A percentile compares a stretch with the other conserved stretches of the same genome.
These are phyloP conservation scores for Daldinia decipiens DNA, from an alignment of 495 filamentous ascomycete genomes.

Conservation along the genomic window DNA sequence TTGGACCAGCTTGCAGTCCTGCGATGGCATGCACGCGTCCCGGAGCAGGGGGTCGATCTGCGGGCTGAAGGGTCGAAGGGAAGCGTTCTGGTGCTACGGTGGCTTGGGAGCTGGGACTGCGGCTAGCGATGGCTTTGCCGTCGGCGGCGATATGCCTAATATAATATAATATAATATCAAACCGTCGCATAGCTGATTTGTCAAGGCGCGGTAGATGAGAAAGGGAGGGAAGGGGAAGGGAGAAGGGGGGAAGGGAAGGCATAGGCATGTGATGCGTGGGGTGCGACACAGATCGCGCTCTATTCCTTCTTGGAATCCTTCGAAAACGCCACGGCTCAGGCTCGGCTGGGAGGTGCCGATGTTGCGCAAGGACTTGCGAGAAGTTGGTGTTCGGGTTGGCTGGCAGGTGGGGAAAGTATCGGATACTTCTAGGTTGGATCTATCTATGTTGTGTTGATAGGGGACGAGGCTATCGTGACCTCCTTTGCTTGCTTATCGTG, in stretches of 20 bases:
- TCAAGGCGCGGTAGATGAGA: slow-evolving; percentile 17
- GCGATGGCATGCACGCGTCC: background rate
- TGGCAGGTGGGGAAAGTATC: background rate
- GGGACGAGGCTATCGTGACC: background rate
- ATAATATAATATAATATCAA: background rate
- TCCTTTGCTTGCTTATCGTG: background rate
- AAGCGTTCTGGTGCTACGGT: too few relatives aligned
- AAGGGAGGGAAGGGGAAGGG: background rate
- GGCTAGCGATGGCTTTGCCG: slow-evolving; percentile 20
- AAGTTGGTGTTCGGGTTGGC: background rate
- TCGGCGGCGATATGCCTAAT: background rate
- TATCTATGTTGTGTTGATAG: too few relatives aligned
- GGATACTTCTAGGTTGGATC: too few relatives aligned
- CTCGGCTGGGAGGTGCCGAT: background rate
- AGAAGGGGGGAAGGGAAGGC: background rate
- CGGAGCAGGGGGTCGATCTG: background rate
- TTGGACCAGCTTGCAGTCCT: slow-evolving; percentile 20
- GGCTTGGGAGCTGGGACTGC: background rate
- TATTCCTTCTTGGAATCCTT: background rate
- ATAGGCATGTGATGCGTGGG: slow-evolving; percentile 1
- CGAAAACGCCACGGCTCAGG: background rate
- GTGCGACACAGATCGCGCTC: background rate
- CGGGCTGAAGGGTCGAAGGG: background rate
- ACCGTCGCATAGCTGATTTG: background rate
- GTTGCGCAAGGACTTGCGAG: background rate